Base-by-base conservation (phyloP, 2,329 filamentous ascomycete genomes). In the Fusarium torulosum region DNA sequence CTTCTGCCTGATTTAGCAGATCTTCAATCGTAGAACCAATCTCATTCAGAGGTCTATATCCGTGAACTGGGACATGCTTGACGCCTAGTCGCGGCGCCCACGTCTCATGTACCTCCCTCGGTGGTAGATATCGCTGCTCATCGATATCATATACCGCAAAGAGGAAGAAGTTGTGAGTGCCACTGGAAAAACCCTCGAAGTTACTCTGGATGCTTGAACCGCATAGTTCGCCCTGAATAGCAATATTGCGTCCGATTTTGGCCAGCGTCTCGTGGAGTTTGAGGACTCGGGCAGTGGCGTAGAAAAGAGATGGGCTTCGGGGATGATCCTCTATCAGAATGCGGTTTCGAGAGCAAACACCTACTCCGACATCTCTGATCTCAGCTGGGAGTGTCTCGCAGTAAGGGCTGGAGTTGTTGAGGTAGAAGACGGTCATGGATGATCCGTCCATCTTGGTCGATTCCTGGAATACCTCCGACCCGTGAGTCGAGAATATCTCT, bases 361-460 rank as follows among this genome's bases (percentile, higher is more conserved):
- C 64, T 10, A 72, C 59, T 9, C 64, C 57, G 3, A 51, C 47
- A 9, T 19, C 40, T 17, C 9, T 43, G 20, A 63, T 25, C 19
- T 51, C 7, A 53, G 52, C 40, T 9, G 71, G 67, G 7, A 78
- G 67, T 11, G 43, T 35, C 8, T 21, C 15, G 38, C 53, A 69
- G 47, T 69, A 52, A 4, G 54, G 63, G 21, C 69, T 75, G 21
- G 69, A 43, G 19, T 62, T 53, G 29, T 61, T 49, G 54, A 81
- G 49, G 47, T 77, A 80, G 69, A 80, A 81, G 21, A 76, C 67
- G 1, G 77, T 78, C 75, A 80, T 80, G 14, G 75, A 76, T 1
- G 72, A 66, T 19, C 79, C 79, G 55, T 81, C 79, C 72, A 81
- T 75, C 71, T 81, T 81, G 61, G 75, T 69, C 2, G 75, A 75